These are phyloP conservation scores for Urtica urens DNA, from an alignment of 306 rosid species.

Conservation along the genomic window DNA sequence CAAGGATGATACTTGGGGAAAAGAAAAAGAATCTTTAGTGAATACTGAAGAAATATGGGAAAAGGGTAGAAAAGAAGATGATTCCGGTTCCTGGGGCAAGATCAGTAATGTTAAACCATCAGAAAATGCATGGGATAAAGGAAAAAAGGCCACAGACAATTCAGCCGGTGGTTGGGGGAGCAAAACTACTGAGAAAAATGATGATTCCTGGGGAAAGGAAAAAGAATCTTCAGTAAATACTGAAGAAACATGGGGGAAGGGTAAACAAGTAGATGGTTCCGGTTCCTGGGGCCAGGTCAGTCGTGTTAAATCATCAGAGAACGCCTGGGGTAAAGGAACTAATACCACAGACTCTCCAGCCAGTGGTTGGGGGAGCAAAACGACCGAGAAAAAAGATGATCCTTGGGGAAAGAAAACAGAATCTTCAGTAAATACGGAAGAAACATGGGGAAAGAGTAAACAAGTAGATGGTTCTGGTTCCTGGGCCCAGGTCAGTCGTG, in stretches of 20 bases:
- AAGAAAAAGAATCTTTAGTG: neutral
- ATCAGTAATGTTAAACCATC: slow-evolving; percentile 2
- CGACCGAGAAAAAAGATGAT: slow-evolving; percentile 18
- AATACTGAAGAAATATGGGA: slow-evolving; percentile 18
- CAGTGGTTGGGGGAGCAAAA: slow-evolving; percentile 17
- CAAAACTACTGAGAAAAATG: slow-evolving; percentile 15
- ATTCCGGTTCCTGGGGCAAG: slow-evolving; percentile 12
- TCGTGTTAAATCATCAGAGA: neutral
- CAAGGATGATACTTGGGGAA: slow-evolving; percentile 25
- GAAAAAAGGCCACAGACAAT: slow-evolving; percentile 10
- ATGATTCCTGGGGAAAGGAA: slow-evolving; percentile 26
- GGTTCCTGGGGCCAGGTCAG: slow-evolving; percentile 9
- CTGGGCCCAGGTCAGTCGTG: slow-evolving; percentile 3
- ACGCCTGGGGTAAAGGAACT: slow-evolving; percentile 6
- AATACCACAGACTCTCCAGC: neutral
- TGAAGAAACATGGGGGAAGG: slow-evolving; percentile 18
- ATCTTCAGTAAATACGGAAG: slow-evolving; percentile 9
- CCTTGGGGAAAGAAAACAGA: slow-evolving; percentile 22
- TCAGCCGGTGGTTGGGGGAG: slow-evolving; percentile 17
- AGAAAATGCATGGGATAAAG: slow-evolving; percentile 19
- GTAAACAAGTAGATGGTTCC: slow-evolving; percentile 1
- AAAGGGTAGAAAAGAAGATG: slow-evolving; percentile 5
- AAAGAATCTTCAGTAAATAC: neutral
- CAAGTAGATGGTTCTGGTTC: slow-evolving; percentile 3
- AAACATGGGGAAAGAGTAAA: slow-evolving; percentile 13